A percentile compares a stretch with the other conserved stretches of the same genome.
These are phyloP conservation scores for Alternaria dauci DNA, from an alignment of 2,329 filamentous ascomycete species.

Conservation along the genomic window DNA sequence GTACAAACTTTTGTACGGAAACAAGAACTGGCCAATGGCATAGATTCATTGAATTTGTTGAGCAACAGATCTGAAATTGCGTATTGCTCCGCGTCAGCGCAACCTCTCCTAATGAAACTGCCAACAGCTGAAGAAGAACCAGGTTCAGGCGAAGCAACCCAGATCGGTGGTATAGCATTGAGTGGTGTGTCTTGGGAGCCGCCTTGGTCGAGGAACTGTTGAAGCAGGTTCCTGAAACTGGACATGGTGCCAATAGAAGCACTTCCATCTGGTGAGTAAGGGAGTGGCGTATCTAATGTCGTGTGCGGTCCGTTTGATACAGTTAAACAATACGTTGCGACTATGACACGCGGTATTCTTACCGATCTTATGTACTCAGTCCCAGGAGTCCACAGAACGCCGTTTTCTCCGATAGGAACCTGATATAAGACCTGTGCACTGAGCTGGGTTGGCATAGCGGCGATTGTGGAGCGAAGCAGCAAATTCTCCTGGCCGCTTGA, in stretches of 20 bases:
- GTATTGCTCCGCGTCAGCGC: rapidly evolving
- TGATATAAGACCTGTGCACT: not conserved
- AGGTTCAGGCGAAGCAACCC: not conserved
- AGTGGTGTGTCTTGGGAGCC: not conserved
- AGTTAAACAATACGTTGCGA: not conserved
- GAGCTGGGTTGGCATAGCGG: not conserved
- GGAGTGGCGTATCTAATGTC: not conserved
- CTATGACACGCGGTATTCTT: not conserved
- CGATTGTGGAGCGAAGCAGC: not conserved
- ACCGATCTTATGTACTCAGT: not conserved
- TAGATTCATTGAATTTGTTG: not conserved
- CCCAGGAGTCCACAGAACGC: not conserved
- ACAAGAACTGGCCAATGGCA: not conserved
- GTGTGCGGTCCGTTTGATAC: not conserved
- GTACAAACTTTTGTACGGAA: not conserved
- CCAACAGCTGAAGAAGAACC: not conserved
- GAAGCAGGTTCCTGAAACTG: not conserved
- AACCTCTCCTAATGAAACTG: not conserved
- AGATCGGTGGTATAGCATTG: not conserved
- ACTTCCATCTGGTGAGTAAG: not conserved
- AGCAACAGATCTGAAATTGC: not conserved
- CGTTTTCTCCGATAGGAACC: not conserved
- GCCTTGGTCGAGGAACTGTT: not conserved
- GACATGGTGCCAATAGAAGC: not conserved
- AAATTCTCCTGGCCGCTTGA: not conserved